Base-by-base conservation (phyloP, 495 filamentous ascomycete species). In the Astrothelium macrocarpum region DNA sequence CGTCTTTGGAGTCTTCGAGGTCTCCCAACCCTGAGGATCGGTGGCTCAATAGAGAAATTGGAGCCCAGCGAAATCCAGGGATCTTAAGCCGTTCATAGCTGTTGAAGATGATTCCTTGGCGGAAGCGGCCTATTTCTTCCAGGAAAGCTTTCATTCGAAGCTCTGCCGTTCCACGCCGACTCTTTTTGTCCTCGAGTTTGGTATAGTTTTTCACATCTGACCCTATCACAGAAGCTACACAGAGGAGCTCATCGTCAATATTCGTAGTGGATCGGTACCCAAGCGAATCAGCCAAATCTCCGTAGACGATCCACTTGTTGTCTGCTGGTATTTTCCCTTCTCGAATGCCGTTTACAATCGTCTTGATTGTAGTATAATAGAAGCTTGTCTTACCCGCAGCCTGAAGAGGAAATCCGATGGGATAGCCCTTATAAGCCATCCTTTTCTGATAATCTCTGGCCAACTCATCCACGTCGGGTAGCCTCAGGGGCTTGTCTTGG, bases 401-500 rank as follows among this genome's bases (percentile, higher is more conserved):
- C 26, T 56, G 23, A 14, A 63, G 31, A 16, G 62, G 62, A 31
- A 59, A 63, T 59, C 29, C 26, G 49, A 53, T 34, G 23, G 45
- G 45, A 36, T 59, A 63, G 29, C 62, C 49, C 26, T 56, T n/a
- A 29, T 59, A 34, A 1, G 62, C 45, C 46, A 63, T 31, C 32
- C 29, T 45, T 34, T 62, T 46, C 26, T 62, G 62, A 32, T 26
- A 59, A 4, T 59, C 62, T 23, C 43, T 39, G 29, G 49, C 45
- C 43, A 63, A 31, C 11, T 65, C 59, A 45, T 49, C 20, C 4
- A 46, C 63, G 10, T 62, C 59, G n/a, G 26, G 31, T 1, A 65
- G 32, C 11, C 29, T 59, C 23, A 64, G 23, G 12, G 59, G 34
- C 42, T 74, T 75, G 31, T 65, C 62, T 36, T 60, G 28, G 60